Evolutionary conservation across 495 filamentous ascomycete species (phyloP), one percentile per base, ranked within the genome.

Genomic region (Daldinia bambusicola): DNA sequence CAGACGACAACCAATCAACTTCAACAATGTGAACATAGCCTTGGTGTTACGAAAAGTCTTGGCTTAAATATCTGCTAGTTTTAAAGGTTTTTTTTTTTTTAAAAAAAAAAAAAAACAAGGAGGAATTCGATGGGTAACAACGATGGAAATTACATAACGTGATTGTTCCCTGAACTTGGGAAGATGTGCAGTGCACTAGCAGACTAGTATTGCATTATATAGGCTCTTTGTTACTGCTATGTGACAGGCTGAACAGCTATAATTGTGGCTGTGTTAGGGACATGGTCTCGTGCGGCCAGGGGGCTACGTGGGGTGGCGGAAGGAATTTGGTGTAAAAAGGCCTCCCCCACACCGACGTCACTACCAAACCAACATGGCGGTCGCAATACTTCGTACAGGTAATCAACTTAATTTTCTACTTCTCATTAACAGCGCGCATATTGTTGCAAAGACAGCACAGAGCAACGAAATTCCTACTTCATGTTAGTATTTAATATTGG

Each of bases 371-470:
- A n/a, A 36, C 34, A 6, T 36, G 2, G 9, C 34, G 9, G 6
- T 36, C 6, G 9, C 34, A 36, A 36, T 36, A n/a, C n/a, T n/a
- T n/a, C n/a, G n/a, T n/a, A 36, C 6, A 36, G 34, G 1, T 36
- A 36, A 32, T 53, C 13, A 53, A 32, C 45, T 38, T 7, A 72
- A 37, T 37, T 59, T 63, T 56, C 41, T 63, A 55, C 26, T 64
- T 16, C 37, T 67, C 53, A 57, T 67, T 0, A 67, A 26, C 0
- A 66, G 4, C 34, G 69, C 69, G 10, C 60, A 48, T 1, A 26
- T 14, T 61, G 34, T 72, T 6, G 69, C 69, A 12, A 72, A 20
- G 8, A 57, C 22, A 10, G 69, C 64, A 36, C 63, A 72, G 18
- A 72, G 14, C 34, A 72, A 55, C 0, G 69, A 72, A 36, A 68